phyloP scores from a whole-genome alignment of 2,329 filamentous ascomycete genomes.

The Colletotrichum sp. region DNA sequence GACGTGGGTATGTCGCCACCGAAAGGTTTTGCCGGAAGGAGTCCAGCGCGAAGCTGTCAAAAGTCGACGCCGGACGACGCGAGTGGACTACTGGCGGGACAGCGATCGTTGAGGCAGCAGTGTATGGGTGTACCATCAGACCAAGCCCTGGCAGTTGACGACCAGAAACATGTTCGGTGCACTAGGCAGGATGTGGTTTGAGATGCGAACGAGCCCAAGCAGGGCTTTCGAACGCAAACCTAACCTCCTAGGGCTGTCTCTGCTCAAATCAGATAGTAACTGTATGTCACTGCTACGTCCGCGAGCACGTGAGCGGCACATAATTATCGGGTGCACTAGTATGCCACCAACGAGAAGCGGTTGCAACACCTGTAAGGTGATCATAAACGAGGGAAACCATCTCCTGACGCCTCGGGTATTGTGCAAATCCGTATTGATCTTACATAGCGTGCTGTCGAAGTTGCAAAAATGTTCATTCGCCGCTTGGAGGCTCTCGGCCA shows the following conservation, averaged over 20 bases:
- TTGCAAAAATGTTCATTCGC: background rate
- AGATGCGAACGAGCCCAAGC: background rate
- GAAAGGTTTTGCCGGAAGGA: background rate
- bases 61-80: background rate
- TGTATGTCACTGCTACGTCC: background rate
- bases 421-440: background rate
- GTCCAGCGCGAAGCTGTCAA: background rate
- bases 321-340: background rate
- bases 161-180: background rate
- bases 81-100: background rate
- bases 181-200: slow-evolving; percentile 1
- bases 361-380: background rate
- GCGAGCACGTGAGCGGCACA: background rate
- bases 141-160: background rate
- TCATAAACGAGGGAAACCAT: background rate
- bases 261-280: background rate
- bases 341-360: background rate
- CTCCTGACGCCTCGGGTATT: background rate
- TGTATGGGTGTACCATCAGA: background rate
- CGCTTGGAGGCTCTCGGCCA: background rate
- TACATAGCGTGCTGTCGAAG: background rate
- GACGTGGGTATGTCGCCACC: background rate
- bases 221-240: background rate
- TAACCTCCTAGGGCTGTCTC: background rate
- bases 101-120: background rate